phyloP scores from a whole-genome alignment of 352 stramenopile species.

The Phytophthora citrophthora region DNA sequence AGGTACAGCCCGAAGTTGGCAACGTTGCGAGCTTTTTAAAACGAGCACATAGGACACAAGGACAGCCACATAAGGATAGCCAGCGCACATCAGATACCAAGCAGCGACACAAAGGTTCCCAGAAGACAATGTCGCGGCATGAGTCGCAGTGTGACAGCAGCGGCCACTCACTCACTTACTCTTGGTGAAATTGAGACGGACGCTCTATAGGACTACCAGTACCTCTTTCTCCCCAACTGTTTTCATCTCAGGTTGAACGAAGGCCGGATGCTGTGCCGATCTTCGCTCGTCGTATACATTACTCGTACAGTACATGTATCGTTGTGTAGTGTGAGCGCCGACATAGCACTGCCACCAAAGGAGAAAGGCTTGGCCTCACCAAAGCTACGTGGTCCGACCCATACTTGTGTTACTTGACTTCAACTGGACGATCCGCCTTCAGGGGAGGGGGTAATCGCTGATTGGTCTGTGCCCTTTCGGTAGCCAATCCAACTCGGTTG shows the following conservation, averaged over 20 bases:
- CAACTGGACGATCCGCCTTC: constrained; percentile 14
- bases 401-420: constrained; percentile 5
- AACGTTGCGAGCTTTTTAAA: no score
- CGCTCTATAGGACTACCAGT: not conserved
- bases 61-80: no score
- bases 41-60: no score
- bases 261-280: not conserved
- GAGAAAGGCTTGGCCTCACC: not conserved
- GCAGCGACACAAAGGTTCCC: no score
- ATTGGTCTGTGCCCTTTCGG: constrained; percentile 17
- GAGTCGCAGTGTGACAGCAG: no score
- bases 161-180: no score
- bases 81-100: no score
- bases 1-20: no score
- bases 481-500: constrained; percentile 2
- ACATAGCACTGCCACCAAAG: not conserved
- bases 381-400: not conserved
- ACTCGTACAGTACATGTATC: no score
- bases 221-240: not conserved
- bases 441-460: constrained; percentile 11
- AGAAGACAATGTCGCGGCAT: no score
- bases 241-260: constrained; percentile 8
- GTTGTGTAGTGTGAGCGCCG: no score
- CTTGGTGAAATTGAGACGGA: no score
- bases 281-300: constrained; percentile 1